Evolutionary conservation across 2,329 filamentous ascomycete species (phyloP).

Genomic region (Paracoccidioides lutzii): DNA sequence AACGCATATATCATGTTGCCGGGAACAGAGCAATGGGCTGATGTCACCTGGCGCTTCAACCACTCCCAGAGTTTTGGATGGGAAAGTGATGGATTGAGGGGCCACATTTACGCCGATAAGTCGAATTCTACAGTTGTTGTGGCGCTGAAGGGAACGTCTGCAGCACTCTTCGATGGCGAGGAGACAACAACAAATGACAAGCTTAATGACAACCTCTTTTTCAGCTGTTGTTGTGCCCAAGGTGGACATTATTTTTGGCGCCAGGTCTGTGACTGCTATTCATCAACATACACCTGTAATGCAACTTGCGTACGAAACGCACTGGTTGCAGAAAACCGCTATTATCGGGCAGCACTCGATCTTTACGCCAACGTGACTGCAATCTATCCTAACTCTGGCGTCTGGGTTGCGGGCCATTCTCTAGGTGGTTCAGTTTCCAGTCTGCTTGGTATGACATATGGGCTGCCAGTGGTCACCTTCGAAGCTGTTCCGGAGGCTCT

Average conservation of each 20-base stretch:
- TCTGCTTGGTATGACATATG: conserved; percentile 83
- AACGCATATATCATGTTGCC: conserved; percentile 75
- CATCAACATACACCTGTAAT: conserved; percentile 78
- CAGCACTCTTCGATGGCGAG: conserved; percentile 89
- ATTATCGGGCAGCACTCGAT: conserved; percentile 79
- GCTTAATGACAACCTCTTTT: conserved; percentile 93
- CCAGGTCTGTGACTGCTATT: conserved; percentile 86
- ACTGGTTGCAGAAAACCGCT: conserved; percentile 69
- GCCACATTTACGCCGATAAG: conserved; percentile 83
- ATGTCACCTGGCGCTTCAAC: conserved; percentile 68
- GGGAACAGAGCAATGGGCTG: conserved; percentile 65
- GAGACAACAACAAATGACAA: conserved; percentile 97
- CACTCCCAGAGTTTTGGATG: conserved; percentile 83
- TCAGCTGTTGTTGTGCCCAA: conserved; percentile 93
- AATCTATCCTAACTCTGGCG: conserved; percentile 67
- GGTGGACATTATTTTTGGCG: conserved; percentile 83
- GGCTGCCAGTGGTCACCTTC: conserved; percentile 80
- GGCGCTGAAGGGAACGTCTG: conserved; percentile 79
- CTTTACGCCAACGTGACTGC: conserved; percentile 86
- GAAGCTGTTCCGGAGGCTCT: conserved; percentile 87
- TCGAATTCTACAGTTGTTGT: conserved; percentile 79
- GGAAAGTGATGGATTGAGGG: conserved; percentile 76
- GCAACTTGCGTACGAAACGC: conserved; percentile 72
- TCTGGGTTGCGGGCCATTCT: conserved; percentile 89
- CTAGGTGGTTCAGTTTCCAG: conserved; percentile 80